These are phyloP conservation scores for Cornus florida DNA, from an alignment of 148 eudicot species.

Conservation along the genomic window DNA sequence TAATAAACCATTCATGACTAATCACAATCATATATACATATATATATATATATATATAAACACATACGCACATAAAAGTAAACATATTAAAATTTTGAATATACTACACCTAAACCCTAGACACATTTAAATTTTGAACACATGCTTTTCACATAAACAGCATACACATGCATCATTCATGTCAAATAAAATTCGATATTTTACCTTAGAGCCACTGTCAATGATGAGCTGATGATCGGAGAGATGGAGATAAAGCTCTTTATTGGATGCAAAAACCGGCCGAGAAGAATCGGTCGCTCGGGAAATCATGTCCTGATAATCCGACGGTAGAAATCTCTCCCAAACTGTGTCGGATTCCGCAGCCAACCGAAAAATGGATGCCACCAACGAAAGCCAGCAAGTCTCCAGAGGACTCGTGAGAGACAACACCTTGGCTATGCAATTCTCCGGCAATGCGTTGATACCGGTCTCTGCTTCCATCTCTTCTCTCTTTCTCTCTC, in stretches of 20 bases:
- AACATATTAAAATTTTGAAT: too few species aligned
- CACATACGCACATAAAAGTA: too few species aligned
- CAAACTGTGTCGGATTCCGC: constrained; percentile 36
- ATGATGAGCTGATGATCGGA: constrained; percentile 43
- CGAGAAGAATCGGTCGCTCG: constrained; percentile 24
- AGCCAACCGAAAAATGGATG: constrained; percentile 20
- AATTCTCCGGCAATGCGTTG: constrained; percentile 27
- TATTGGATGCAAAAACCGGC: constrained; percentile 30
- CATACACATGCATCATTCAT: too few species aligned
- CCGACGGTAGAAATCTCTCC: constrained; percentile 37
- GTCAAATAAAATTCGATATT: too few species aligned
- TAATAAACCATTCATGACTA: too few species aligned
- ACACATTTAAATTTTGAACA: too few species aligned
- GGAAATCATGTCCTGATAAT: constrained; percentile 34
- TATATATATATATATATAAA: too few species aligned
- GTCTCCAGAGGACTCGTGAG: constrained; percentile 31
- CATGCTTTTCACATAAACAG: too few species aligned
- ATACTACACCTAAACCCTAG: too few species aligned
- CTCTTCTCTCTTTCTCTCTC: neutral
- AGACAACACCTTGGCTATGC: constrained; percentile 28
- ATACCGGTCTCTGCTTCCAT: neutral
- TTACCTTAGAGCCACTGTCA: constrained; percentile 54
- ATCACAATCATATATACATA: too few species aligned
- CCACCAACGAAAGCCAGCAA: constrained; percentile 25
- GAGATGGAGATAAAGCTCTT: constrained; percentile 45